Conservation (phyloP, 2,329 filamentous ascomycete species). For the Colletotrichum viniferum region DNA sequence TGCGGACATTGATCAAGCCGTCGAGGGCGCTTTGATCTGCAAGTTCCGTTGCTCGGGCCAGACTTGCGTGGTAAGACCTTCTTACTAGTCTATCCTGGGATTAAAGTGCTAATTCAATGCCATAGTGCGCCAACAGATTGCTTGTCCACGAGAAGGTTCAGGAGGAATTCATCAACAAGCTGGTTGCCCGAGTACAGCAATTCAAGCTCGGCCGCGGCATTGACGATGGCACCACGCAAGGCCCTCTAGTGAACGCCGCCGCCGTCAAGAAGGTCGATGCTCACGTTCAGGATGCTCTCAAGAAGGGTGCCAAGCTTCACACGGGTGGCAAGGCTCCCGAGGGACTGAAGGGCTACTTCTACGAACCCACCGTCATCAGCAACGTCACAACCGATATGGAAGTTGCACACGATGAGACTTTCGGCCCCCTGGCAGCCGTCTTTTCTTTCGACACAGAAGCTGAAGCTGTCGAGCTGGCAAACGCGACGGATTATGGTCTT, state of each 20-base stretch:
- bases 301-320: slow-evolving; percentile 63
- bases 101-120: neutral
- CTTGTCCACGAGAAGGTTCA: slow-evolving; percentile 64
- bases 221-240: slow-evolving; percentile 59
- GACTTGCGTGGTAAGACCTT: slow-evolving; percentile 60
- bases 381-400: slow-evolving; percentile 71
- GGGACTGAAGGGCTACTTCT: slow-evolving; percentile 70
- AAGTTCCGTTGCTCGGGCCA: slow-evolving; percentile 78
- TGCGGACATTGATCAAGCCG: slow-evolving; percentile 70
- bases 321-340: slow-evolving; percentile 62
- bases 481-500: slow-evolving; percentile 69
- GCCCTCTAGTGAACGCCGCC: slow-evolving; percentile 68
- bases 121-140: slow-evolving; percentile 55
- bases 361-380: slow-evolving; percentile 70
- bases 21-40: slow-evolving; percentile 67
- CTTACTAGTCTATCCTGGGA: neutral
- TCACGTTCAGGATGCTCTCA: slow-evolving; percentile 67
- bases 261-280: slow-evolving; percentile 65
- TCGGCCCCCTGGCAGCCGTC: slow-evolving; percentile 72
- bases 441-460: slow-evolving; percentile 73
- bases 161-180: slow-evolving; percentile 56
- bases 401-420: slow-evolving; percentile 72
- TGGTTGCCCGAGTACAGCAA: slow-evolving; percentile 55
- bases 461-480: slow-evolving; percentile 71
- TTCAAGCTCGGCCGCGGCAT: slow-evolving; percentile 65